Percentiles rank a stretch among this genome's conserved stretches.
Conservation (phyloP, 2,329 filamentous ascomycete species). For the Pseudogymnoascus sp. region DNA sequence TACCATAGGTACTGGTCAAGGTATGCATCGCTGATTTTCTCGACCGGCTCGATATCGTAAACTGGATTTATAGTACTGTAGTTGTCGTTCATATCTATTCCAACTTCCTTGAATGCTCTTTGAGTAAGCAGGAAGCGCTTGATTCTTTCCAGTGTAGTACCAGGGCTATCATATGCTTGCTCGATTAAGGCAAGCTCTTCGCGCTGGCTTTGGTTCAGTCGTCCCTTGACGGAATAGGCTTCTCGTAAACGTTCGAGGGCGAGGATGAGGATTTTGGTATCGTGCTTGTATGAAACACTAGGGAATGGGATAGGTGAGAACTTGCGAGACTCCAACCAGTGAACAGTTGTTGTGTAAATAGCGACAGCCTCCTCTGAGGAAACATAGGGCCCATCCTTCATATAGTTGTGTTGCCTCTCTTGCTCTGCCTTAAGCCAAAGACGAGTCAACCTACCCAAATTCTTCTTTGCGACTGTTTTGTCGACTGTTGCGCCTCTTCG, state of each 20-base stretch:
- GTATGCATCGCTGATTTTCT: constrained; percentile 99
- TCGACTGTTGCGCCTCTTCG: constrained; percentile 93
- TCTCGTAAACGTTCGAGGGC: constrained; percentile 88
- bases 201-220: constrained; percentile 93
- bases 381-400: constrained; percentile 98
- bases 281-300: constrained; percentile 97
- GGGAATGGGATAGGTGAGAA: constrained; percentile 98
- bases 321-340: constrained; percentile 97
- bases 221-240: constrained; percentile 94
- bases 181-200: constrained; percentile 95
- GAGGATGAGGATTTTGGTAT: constrained; percentile 96
- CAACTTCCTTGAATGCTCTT: constrained; percentile 97
- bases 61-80: constrained; percentile 99
- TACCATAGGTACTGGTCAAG: constrained; percentile 99
- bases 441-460: constrained; percentile 85
- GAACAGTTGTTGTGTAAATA: constrained; percentile 97
- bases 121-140: constrained; percentile 97
- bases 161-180: constrained; percentile 95
- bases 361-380: constrained; percentile 97
- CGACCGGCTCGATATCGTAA: constrained; percentile 97
- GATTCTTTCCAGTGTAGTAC: constrained; percentile 90
- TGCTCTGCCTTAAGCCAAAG: constrained; percentile 98
- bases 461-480: constrained; percentile 99
- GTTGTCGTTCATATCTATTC: constrained; percentile 99
- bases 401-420: constrained; percentile 97